These are phyloP conservation scores for Cucurbita argyrosperma DNA, from an alignment of 306 rosid genomes.

Conservation along the genomic window DNA sequence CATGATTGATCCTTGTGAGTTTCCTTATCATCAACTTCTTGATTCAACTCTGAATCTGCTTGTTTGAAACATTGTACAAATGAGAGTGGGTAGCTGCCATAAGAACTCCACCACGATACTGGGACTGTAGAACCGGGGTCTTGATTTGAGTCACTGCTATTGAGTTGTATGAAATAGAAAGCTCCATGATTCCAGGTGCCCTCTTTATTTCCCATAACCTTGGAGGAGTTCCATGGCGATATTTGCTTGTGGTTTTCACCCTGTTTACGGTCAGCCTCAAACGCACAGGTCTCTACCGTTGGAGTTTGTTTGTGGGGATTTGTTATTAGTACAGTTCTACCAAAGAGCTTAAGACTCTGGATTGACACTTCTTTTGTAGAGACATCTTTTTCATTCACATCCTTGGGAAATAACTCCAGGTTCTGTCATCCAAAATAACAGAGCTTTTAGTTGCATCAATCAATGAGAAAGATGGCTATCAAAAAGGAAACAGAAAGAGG, in stretches of 20 bases:
- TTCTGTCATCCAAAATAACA: slow-evolving; percentile 28
- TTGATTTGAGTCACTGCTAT: slow-evolving; percentile 16
- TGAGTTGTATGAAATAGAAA: slow-evolving; percentile 15
- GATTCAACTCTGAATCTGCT: slow-evolving; percentile 10
- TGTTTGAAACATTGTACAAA: slow-evolving; percentile 14
- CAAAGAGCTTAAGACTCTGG: slow-evolving; percentile 58
- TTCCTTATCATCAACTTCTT: slow-evolving; percentile 19
- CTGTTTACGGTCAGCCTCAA: neutral
- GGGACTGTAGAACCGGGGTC: slow-evolving; percentile 13
- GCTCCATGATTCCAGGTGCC: slow-evolving; percentile 10
- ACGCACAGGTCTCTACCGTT: neutral
- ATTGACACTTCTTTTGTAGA: slow-evolving; percentile 24
- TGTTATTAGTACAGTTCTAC: slow-evolving; percentile 38
- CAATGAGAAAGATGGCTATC: neutral
- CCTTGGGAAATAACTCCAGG: slow-evolving; percentile 20
- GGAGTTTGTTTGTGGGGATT: slow-evolving; percentile 15
- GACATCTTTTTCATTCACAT: slow-evolving; percentile 15
- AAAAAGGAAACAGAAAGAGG: slow-evolving; percentile 4
- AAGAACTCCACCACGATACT: slow-evolving; percentile 1
- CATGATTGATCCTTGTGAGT: slow-evolving; percentile 33
- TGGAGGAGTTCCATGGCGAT: neutral
- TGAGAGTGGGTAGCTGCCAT: slow-evolving; percentile 13
- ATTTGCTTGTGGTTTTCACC: neutral
- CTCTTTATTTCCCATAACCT: neutral
- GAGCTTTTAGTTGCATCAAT: neutral